Evolutionary conservation across 2,329 filamentous ascomycete species (phyloP), one percentile per base, ranked within the genome.

Genomic region (Lachnellula arida): DNA sequence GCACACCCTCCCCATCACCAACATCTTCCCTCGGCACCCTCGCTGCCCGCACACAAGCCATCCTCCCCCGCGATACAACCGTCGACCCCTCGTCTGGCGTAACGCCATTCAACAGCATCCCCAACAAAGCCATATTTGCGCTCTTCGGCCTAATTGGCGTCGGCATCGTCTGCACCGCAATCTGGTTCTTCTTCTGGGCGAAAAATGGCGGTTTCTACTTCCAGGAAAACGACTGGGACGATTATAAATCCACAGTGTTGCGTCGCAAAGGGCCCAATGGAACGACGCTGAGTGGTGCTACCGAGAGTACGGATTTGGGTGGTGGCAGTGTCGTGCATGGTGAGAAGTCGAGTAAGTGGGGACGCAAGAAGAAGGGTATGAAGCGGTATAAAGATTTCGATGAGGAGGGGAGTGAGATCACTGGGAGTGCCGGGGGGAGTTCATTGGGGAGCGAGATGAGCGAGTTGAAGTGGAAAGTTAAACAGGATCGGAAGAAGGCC

Each of bases 161-260:
- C 0, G 83, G 76, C 34, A 88, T 97, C 69, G 88, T 94, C 23
- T 57, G 89, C 3, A 81, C 78, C 0, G 82, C 80, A 23, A 91
- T 97, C 68, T 99, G 94, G 92, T 97, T 99, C 81, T 97, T 99
- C 81, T 96, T 96, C 80, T 95, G 90, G 88, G 93, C 93, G 55
- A 93, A 89, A 75, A 96, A 97, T 66, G 94, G 94, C 59, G 94
- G 94, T 14, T 97, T 97, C 76, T 77, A 88, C 61, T 97, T 91
- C 79, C 81, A 81, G 47, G 77, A 95, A 60, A 79, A 84, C 37
- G 94, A 99, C 73, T 99, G 94, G 93, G 93, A 97, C 5, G 94
- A 99, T 68, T 99, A 99, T 82, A 97, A 97, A 72, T 87, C 88
- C 1, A 97, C 93, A 0, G 94, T 99, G 2, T 75, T 99, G 46